Conservation (phyloP, 768 basidiomycete genomes). For the Rhodocollybia butyracea region DNA sequence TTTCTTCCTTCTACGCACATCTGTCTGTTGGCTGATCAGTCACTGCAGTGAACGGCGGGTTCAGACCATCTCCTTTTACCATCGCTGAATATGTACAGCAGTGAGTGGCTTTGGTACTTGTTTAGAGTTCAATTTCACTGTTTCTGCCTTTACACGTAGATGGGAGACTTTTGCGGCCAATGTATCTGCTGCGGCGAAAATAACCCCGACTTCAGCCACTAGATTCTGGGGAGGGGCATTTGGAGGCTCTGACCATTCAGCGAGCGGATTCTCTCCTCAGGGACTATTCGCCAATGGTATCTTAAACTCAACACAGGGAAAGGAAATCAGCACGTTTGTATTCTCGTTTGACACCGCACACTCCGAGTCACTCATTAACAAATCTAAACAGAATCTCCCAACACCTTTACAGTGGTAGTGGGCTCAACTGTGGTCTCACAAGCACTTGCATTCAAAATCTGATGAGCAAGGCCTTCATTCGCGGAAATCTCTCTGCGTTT, state of each 20-base stretch:
- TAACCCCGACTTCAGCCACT: conserved; percentile 34
- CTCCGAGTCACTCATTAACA: neutral
- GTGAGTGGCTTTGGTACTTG: conserved; percentile 30
- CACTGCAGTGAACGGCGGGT: conserved; percentile 41
- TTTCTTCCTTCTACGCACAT: no score
- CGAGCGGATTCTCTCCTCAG: conserved; percentile 57
- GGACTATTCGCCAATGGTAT: conserved; percentile 52
- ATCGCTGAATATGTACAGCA: conserved; percentile 44
- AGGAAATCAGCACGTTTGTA: conserved; percentile 50
- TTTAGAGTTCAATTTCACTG: neutral
- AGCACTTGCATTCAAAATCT: conserved; percentile 58
- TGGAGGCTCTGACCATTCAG: conserved; percentile 39
- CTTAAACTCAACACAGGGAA: conserved; percentile 43
- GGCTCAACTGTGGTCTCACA: conserved; percentile 54
- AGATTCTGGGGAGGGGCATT: conserved; percentile 52
- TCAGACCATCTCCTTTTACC: conserved; percentile 35
- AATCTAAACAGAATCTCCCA: conserved; percentile 46
- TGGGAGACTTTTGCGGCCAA: conserved; percentile 53
- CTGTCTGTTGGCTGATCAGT: no score
- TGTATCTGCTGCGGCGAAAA: conserved; percentile 36
- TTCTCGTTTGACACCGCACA: neutral
- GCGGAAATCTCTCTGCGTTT: conserved; percentile 54
- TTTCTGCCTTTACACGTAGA: conserved; percentile 28
- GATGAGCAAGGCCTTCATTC: conserved; percentile 58
- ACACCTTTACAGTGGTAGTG: conserved; percentile 33